Conservation (phyloP, 306 rosid genomes). For the Sphenostylis stenocarpa region DNA sequence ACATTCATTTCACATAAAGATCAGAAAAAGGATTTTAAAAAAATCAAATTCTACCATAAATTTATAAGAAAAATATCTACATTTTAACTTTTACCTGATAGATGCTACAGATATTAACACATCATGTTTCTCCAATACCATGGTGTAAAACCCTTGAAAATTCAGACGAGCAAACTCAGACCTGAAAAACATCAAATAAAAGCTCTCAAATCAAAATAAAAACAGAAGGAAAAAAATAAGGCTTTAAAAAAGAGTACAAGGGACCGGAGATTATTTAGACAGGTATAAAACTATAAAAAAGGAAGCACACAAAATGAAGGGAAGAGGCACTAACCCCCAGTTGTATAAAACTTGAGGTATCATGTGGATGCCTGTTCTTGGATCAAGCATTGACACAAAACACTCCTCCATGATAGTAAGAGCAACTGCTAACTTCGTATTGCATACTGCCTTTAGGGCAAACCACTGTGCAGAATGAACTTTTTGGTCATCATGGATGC, state of each 20-base stretch:
- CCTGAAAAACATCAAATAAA: slow-evolving; percentile 53
- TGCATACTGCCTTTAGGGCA: slow-evolving; percentile 93
- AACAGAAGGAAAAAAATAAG: neutral
- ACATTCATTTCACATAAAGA: neutral
- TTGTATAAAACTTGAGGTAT: slow-evolving; percentile 88
- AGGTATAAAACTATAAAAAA: neutral
- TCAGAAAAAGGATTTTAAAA: neutral
- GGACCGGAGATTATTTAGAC: slow-evolving; percentile 6
- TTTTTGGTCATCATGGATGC: slow-evolving; percentile 89
- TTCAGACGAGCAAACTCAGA: slow-evolving; percentile 90
- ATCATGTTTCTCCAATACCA: slow-evolving; percentile 88
- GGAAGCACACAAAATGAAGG: neutral
- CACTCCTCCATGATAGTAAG: slow-evolving; percentile 98
- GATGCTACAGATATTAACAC: slow-evolving; percentile 86
- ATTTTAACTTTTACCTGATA: slow-evolving; percentile 61
- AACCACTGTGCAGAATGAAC: slow-evolving; percentile 82
- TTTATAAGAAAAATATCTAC: slow-evolving; percentile 13
- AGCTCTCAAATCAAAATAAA: slow-evolving; percentile 21
- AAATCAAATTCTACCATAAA: slow-evolving; percentile 20
- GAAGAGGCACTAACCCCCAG: slow-evolving; percentile 76
- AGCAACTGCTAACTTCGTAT: slow-evolving; percentile 88
- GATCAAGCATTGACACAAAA: slow-evolving; percentile 92
- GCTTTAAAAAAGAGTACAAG: neutral
- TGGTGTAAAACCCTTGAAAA: slow-evolving; percentile 89
- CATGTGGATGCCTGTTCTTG: slow-evolving; percentile 97